These are phyloP conservation scores for Tricholoma furcatifolium DNA, from an alignment of 768 basidiomycete genomes.

Conservation along the genomic window DNA sequence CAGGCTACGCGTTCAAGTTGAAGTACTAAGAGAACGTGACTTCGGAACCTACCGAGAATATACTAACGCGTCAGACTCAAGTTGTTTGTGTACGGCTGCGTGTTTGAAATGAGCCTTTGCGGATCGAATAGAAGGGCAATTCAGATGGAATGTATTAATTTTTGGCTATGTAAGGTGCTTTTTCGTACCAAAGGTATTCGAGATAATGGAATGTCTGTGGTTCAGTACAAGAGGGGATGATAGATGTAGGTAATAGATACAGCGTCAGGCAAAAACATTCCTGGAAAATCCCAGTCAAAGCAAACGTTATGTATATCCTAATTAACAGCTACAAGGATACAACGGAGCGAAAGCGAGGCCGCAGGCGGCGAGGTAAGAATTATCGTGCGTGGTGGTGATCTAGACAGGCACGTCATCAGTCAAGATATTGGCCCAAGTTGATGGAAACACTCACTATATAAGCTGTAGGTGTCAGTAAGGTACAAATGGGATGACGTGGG, in stretches of 20 bases:
- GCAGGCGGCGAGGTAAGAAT: neutral
- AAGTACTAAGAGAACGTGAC: too few species aligned
- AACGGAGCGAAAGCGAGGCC: conserved; percentile 10
- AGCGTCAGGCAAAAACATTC: conserved; percentile 2
- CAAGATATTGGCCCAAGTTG: neutral
- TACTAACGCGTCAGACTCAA: too few species aligned
- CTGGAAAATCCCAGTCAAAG: conserved; percentile 1
- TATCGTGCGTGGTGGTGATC: conserved; percentile 11
- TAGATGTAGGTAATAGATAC: conserved; percentile 6
- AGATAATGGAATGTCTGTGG: neutral
- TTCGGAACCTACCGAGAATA: too few species aligned
- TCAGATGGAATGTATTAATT: neutral
- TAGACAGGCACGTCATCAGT: neutral
- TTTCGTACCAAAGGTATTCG: neutral
- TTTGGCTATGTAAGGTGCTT: neutral
- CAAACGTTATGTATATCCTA: conserved; percentile 6
- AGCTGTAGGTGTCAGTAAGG: conserved; percentile 23
- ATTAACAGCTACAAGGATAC: conserved; percentile 6
- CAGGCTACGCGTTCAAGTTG: too few species aligned
- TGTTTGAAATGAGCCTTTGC: too few species aligned
- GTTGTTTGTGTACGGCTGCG: too few species aligned
- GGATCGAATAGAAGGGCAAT: too few species aligned
- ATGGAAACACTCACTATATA: conserved; percentile 21
- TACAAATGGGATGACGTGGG: conserved; percentile 21
- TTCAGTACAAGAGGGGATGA: conserved; percentile 3